A percentile compares a stretch with the other conserved stretches of the same genome.
Conservation (phyloP, 208 protist species). For the Wallacemonas collosoma region DNA sequence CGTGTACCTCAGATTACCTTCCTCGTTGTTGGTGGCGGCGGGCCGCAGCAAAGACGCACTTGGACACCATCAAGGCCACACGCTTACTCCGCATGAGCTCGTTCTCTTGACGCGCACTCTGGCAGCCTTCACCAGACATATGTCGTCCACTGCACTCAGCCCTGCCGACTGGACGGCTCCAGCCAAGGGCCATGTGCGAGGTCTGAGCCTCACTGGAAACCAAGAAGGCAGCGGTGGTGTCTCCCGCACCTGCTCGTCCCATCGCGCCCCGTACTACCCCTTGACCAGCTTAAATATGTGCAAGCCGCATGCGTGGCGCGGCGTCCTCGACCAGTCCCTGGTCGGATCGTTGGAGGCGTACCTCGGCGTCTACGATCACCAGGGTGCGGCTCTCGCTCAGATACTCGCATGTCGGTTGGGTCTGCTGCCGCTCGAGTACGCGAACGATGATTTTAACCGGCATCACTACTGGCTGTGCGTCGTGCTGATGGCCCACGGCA, state of each 20-base stretch:
- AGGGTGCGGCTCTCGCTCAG: not conserved
- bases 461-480: not conserved
- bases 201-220: too few species aligned
- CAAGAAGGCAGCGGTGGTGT: too few species aligned
- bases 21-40: not conserved
- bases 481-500: not conserved
- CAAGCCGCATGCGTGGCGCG: not conserved
- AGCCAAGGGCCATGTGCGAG: too few species aligned
- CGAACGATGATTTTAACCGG: not conserved
- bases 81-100: conserved; percentile 2
- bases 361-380: not conserved
- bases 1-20: not conserved
- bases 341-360: not conserved
- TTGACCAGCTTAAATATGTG: not conserved
- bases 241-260: not conserved
- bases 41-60: not conserved
- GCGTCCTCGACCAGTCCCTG: not conserved
- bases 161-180: too few species aligned
- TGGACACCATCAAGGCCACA: not conserved
- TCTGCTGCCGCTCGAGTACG: not conserved
- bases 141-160: too few species aligned
- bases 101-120: not conserved
- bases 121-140: not conserved
- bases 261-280: not conserved
- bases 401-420: not conserved